A percentile compares a stretch with the other conserved stretches of the same genome.
Conservation (phyloP, 2,329 filamentous ascomycete genomes). For the Purpureocillium takamizusanense region DNA sequence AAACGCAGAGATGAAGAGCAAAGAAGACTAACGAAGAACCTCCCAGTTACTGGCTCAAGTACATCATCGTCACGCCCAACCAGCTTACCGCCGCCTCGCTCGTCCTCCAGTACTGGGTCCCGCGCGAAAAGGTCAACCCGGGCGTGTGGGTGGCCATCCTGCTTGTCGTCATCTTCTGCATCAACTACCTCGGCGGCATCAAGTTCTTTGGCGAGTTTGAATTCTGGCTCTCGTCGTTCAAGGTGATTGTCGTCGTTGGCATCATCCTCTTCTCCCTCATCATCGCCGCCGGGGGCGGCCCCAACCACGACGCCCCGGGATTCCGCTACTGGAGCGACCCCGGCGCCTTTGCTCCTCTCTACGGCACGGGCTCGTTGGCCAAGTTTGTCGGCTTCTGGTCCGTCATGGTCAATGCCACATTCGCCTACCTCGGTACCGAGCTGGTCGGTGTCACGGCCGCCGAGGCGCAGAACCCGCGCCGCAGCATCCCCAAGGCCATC, state of each 20-base stretch:
- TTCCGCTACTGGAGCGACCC: conserved; percentile 60
- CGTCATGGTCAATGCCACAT: conserved; percentile 66
- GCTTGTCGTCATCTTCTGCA: conserved; percentile 50
- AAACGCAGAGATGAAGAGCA: too few relatives aligned
- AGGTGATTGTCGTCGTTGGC: conserved; percentile 57
- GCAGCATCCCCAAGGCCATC: conserved; percentile 68
- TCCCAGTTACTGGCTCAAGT: conserved; percentile 57
- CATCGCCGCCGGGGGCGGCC: conserved; percentile 56
- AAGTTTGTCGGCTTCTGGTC: conserved; percentile 58
- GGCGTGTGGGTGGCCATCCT: conserved; percentile 73
- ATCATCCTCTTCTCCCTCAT: conserved; percentile 58
- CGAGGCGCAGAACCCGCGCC: conserved; percentile 71
- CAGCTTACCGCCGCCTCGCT: conserved; percentile 74
- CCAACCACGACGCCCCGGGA: conserved; percentile 50
- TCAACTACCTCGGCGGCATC: conserved; percentile 57
- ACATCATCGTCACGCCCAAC: conserved; percentile 79
- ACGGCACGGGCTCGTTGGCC: conserved; percentile 23
- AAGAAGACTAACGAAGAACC: too few relatives aligned
- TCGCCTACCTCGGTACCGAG: conserved; percentile 71
- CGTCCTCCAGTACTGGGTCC: conserved; percentile 71
- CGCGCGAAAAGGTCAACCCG: conserved; percentile 57
- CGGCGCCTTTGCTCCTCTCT: conserved; percentile 31
- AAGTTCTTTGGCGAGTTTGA: conserved; percentile 58
- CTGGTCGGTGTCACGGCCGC: conserved; percentile 71
- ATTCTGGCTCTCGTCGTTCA: conserved; percentile 57